A percentile compares a stretch with the other conserved stretches of the same genome.
phyloP scores from a whole-genome alignment of 2,329 filamentous ascomycete species.

The Curvularia spicifera region DNA sequence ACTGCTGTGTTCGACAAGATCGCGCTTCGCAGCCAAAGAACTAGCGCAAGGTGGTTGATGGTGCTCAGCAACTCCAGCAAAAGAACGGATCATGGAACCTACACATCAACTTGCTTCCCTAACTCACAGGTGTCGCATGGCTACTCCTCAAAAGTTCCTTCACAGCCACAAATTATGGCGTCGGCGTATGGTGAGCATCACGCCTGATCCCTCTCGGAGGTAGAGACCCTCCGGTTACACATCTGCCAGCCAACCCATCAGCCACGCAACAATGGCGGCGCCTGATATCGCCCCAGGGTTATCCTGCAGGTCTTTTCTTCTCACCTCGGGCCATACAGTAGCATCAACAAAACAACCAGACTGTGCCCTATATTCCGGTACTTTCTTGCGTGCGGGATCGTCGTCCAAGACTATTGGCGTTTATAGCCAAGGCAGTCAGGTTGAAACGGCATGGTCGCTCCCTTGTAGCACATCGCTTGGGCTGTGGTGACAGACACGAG shows the following conservation, averaged over 20 bases:
- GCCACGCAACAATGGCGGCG: not conserved
- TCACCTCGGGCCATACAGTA: not conserved
- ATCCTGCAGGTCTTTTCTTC: not conserved
- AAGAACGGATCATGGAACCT: not conserved
- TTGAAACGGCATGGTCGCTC: not conserved
- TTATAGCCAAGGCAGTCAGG: not conserved
- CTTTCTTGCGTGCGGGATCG: not conserved
- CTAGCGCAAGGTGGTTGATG: not conserved
- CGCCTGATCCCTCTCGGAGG: not conserved
- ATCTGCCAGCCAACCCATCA: not conserved
- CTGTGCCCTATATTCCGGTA: not conserved
- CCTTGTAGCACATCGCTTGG: not conserved
- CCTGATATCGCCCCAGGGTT: not conserved
- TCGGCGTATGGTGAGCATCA: no score
- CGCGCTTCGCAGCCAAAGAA: not conserved
- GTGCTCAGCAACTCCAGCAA: not conserved
- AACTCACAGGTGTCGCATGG: not conserved
- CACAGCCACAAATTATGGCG: not conserved
- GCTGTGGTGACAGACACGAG: not conserved
- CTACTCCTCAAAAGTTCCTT: not conserved
- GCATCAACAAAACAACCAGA: not conserved
- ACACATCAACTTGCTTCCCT: not conserved
- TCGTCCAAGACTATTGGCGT: not conserved
- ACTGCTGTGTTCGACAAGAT: not conserved
- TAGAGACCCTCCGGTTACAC: not conserved